phyloP scores from a whole-genome alignment of 768 basidiomycete species.

The Russula ochroleuca region DNA sequence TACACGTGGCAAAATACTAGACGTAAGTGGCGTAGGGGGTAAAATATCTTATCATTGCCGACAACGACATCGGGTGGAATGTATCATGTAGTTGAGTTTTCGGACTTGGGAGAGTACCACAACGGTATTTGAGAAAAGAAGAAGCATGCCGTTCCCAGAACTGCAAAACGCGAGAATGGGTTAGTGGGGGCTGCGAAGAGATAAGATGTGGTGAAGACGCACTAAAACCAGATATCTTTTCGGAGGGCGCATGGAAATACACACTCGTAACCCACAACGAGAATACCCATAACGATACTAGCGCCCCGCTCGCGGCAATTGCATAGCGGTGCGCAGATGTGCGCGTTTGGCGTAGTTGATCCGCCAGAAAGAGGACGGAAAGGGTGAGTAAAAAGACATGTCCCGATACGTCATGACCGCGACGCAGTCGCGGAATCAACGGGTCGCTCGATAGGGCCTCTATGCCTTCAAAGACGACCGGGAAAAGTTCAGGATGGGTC shows the following conservation, averaged over 20 bases:
- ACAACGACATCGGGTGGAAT: no score
- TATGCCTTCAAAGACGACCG: constrained; percentile 38
- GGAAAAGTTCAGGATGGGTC: constrained; percentile 64
- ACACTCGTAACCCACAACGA: constrained; percentile 77
- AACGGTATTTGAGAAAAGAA: constrained; percentile 34
- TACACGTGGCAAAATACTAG: neutral
- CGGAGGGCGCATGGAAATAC: constrained; percentile 86
- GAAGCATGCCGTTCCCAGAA: constrained; percentile 39
- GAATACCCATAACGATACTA: constrained; percentile 65
- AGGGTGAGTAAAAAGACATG: constrained; percentile 89
- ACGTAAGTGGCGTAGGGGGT: neutral
- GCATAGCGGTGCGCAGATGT: constrained; percentile 46
- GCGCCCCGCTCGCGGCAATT: constrained; percentile 40
- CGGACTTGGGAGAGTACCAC: neutral
- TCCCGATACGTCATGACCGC: constrained; percentile 91
- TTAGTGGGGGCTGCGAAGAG: neutral
- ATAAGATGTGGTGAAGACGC: constrained; percentile 34
- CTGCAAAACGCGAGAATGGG: constrained; percentile 29
- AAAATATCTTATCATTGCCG: neutral
- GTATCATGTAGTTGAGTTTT: neutral
- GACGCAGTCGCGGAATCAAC: constrained; percentile 58
- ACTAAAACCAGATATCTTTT: constrained; percentile 87
- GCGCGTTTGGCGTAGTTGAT: constrained; percentile 60
- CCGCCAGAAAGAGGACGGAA: constrained; percentile 68
- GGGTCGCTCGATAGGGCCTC: constrained; percentile 29